Conservation (phyloP, 805 yeast species). For the Candida peoriensis region DNA sequence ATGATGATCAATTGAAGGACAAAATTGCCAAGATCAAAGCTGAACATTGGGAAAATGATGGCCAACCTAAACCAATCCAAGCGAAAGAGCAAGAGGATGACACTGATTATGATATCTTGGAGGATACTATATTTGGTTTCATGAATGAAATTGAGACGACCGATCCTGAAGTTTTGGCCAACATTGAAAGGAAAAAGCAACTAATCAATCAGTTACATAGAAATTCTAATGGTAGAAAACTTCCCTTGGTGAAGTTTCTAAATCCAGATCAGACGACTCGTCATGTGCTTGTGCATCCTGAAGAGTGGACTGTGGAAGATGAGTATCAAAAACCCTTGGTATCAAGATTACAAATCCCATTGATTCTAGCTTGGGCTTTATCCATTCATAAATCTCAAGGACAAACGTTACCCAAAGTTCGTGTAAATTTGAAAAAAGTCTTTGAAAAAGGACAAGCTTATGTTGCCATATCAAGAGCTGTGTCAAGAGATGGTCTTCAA, state of each 20-base stretch:
- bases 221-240: slow-evolving; percentile 40
- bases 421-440: slow-evolving; percentile 67
- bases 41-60: slow-evolving; percentile 11
- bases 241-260: slow-evolving; percentile 77
- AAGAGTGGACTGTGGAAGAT: slow-evolving; percentile 76
- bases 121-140: slow-evolving; percentile 47
- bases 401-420: slow-evolving; percentile 71
- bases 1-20: slow-evolving; percentile 9
- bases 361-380: slow-evolving; percentile 93
- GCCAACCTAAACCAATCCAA: slow-evolving; percentile 5
- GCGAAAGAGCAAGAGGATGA: too few relatives aligned
- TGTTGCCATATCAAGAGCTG: slow-evolving; percentile 92
- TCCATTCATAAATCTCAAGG: slow-evolving; percentile 97
- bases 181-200: slow-evolving; percentile 43
- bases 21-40: slow-evolving; percentile 15
- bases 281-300: slow-evolving; percentile 76
- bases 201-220: slow-evolving; percentile 38
- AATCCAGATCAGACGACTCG: slow-evolving; percentile 67
- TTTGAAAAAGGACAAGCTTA: slow-evolving; percentile 96
- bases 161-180: slow-evolving; percentile 24
- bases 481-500: slow-evolving; percentile 75
- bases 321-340: slow-evolving; percentile 64
- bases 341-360: slow-evolving; percentile 73
- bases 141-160: slow-evolving; percentile 25
- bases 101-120: slow-evolving; percentile 22